phyloP scores from a whole-genome alignment of 495 filamentous ascomycete species.

The Mytilinidion resinicola region DNA sequence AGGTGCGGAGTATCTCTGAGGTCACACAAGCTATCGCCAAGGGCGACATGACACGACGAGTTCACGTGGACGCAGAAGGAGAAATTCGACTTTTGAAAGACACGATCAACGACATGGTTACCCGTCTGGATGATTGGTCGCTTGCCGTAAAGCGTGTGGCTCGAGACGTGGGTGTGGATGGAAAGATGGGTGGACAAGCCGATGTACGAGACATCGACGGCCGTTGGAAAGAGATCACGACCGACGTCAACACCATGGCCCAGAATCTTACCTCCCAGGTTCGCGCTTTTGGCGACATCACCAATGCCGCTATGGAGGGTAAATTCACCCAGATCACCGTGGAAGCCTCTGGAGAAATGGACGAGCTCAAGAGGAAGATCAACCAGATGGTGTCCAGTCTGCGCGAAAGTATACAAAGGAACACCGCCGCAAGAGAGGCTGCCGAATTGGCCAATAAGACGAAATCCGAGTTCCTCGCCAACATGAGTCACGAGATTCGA shows the following conservation, averaged over 20 bases:
- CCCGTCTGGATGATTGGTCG: conserved; percentile 92
- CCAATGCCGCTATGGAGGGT: conserved; percentile 90
- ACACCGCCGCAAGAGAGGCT: conserved; percentile 92
- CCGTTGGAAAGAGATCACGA: conserved; percentile 97
- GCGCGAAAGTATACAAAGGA: conserved; percentile 92
- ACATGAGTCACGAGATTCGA: conserved; percentile 99
- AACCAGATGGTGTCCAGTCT: conserved; percentile 98
- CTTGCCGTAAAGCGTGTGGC: conserved; percentile 93
- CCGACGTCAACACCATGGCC: conserved; percentile 98
- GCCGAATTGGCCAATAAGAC: conserved; percentile 97
- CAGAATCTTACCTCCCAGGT: conserved; percentile 97
- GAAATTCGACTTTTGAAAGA: conserved; percentile 92
- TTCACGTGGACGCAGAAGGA: conserved; percentile 90
- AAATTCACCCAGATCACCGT: conserved; percentile 98
- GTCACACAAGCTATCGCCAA: conserved; percentile 96
- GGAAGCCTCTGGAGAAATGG: conserved; percentile 97
- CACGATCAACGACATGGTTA: conserved; percentile 99
- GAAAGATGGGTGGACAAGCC: conserved; percentile 97
- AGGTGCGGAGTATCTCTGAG: conserved; percentile 92
- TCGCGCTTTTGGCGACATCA: conserved; percentile 95
- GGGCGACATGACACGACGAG: conserved; percentile 91
- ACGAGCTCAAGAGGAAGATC: conserved; percentile 97
- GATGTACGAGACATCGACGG: conserved; percentile 91
- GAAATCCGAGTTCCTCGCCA: conserved; percentile 97
- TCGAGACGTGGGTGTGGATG: conserved; percentile 94